These are phyloP conservation scores for Chenopodium formosanum DNA, from an alignment of 148 eudicot genomes.

Conservation along the genomic window DNA sequence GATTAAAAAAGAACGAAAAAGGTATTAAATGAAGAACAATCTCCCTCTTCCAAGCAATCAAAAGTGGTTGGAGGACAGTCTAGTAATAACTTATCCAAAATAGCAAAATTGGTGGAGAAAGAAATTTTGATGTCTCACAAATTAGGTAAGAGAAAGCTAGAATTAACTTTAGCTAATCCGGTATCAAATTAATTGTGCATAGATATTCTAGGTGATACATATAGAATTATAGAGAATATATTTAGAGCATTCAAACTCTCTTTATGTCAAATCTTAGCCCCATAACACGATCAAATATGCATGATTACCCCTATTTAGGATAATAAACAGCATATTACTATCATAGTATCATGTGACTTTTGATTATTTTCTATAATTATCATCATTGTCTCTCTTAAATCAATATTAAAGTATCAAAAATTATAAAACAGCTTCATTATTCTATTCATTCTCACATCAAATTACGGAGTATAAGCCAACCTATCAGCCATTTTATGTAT, in stretches of 20 bases:
- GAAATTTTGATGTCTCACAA: background rate
- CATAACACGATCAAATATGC: background rate
- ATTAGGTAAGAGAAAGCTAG: background rate
- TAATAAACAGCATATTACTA: background rate
- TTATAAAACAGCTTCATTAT: too few relatives aligned
- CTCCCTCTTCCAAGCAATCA: background rate
- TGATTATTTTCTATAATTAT: background rate
- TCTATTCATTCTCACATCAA: background rate
- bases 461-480: background rate
- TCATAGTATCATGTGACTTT: background rate
- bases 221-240: background rate
- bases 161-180: background rate
- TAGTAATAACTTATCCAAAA: too few relatives aligned
- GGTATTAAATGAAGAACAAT: background rate
- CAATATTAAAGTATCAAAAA: too few relatives aligned
- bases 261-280: conserved; percentile 5
- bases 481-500: too few relatives aligned
- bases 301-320: background rate
- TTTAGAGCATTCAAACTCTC: background rate
- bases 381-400: background rate
- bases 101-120: background rate
- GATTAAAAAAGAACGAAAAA: too few relatives aligned
- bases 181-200: background rate
- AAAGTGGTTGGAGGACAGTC: background rate
- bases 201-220: conserved; percentile 5